Conservation (phyloP, 2,329 filamentous ascomycete species). For the Talaromyces atroroseus region DNA sequence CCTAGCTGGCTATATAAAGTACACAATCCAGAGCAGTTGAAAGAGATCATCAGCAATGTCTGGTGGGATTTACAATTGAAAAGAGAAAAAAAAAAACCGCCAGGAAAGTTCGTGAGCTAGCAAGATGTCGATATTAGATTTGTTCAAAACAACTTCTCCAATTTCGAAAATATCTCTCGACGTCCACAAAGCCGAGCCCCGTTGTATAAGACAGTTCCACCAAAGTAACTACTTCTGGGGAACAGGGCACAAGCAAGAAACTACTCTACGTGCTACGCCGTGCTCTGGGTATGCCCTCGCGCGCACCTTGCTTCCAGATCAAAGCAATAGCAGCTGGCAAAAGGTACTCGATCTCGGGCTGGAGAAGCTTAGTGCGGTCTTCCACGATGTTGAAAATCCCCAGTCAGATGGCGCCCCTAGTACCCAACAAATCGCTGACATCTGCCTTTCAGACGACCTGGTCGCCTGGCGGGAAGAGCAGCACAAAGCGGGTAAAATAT, state of each 20-base stretch:
- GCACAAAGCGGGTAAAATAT: constrained; percentile 12
- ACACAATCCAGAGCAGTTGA: background rate
- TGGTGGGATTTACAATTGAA: background rate
- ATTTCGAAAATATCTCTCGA: background rate
- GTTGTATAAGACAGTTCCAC: background rate
- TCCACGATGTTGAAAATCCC: background rate
- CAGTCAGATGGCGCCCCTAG: background rate
- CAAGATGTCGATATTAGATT: background rate
- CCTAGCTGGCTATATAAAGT: background rate
- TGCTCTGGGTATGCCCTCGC: constrained; percentile 1
- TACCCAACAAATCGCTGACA: background rate
- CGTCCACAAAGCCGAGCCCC: background rate
- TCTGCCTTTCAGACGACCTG: constrained; percentile 11
- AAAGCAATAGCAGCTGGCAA: background rate
- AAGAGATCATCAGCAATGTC: background rate
- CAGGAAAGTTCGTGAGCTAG: background rate
- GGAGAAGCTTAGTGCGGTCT: background rate
- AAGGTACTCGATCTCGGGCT: background rate
- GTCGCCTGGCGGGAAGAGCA: constrained; percentile 15
- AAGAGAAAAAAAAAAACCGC: too few relatives aligned
- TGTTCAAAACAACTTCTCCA: background rate
- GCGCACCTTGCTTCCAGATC: background rate
- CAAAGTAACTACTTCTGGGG: constrained; percentile 6
- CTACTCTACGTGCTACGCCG: background rate
- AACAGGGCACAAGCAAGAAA: background rate